phyloP scores from a whole-genome alignment of 2,329 filamentous ascomycete genomes.

The Sordariomycetes sp. region DNA sequence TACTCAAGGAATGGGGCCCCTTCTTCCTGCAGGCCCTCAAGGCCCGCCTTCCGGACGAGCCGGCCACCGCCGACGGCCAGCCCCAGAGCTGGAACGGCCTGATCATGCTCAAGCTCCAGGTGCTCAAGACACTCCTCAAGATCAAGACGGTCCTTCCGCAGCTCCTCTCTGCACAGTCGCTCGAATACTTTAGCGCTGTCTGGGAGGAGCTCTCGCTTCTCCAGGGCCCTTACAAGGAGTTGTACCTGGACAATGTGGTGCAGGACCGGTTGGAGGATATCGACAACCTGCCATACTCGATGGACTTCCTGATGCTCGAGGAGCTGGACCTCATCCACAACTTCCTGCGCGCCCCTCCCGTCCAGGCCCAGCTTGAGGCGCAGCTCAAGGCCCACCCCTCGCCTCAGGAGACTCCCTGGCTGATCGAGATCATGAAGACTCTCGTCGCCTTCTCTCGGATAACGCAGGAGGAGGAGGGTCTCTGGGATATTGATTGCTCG shows the following conservation, averaged over 20 bases:
- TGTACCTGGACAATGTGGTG: constrained; percentile 76
- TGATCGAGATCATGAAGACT: constrained; percentile 77
- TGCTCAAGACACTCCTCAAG: constrained; percentile 88
- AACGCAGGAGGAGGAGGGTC: constrained; percentile 78
- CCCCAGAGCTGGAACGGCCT: constrained; percentile 66
- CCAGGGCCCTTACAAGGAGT: constrained; percentile 59
- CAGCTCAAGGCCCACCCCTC: constrained; percentile 52
- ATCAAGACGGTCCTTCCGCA: constrained; percentile 74
- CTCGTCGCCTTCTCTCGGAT: constrained; percentile 80
- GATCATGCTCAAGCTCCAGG: constrained; percentile 80
- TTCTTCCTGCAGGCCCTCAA: constrained; percentile 78
- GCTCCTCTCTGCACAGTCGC: constrained; percentile 70
- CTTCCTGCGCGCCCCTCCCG: constrained; percentile 74
- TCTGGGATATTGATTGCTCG: constrained; percentile 96
- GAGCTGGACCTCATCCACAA: constrained; percentile 92
- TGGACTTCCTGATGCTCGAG: constrained; percentile 87
- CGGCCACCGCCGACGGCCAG: constrained; percentile 25
- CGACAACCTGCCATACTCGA: constrained; percentile 82
- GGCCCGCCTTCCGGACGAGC: constrained; percentile 55
- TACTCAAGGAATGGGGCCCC: constrained; percentile 71
- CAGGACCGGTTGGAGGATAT: constrained; percentile 83
- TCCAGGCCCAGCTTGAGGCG: constrained; percentile 76
- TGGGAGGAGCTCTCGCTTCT: constrained; percentile 78
- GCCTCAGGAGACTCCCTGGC: constrained; percentile 60
- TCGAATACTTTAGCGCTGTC: constrained; percentile 68